Base-by-base conservation (phyloP, 192 early-diverging fungal species). In the Obelidium mucronatum region DNA sequence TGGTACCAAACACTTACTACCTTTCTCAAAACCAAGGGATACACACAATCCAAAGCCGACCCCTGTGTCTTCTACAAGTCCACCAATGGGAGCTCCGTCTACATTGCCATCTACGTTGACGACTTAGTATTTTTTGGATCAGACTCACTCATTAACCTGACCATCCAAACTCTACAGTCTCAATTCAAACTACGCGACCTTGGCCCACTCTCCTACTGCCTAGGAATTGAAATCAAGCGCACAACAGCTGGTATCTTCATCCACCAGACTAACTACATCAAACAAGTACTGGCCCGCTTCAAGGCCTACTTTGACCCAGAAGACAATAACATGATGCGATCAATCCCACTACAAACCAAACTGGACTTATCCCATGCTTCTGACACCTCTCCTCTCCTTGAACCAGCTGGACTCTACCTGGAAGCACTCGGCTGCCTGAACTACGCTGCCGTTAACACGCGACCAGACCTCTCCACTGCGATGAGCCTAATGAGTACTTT, bases 251-350 rank as follows among this genome's bases (percentile, higher is more conserved):
- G 70, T 6, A 73, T 73, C 36, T 55, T 60, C 13, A 54, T 73
- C 19, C 70, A 73, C 55, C 70, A 73, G 35, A 31, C 70, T 28
- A 73, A 73, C 22, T 54, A 73, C 35, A 73, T 59, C 11, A 31
- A 54, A 36, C 15, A 60, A 35, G 31, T 73, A 4, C 4, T 73
- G 33, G 35, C 22, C 6, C 52, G 70, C 28, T 60, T 64, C 39
- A 64, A 64, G 31, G 34, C 15, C 35, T 17, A 64, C 62, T 39
- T 33, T 24, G 34, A 34, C 15, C 33, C 26, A 33, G 19, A 24
- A 15, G 26, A 24, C 58, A 59, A 2, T 1, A 33, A 33, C 2
- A 28, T 3, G 19, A 59, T 24, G 33, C 2, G 58, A 1, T 0
- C 26, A 0, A 6, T 2, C 4, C 3, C 33, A 28, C 58, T 33